Percentiles rank a stretch among this genome's conserved stretches.
phyloP scores from a whole-genome alignment of 768 basidiomycete species.

The Naematelia aurantialba region DNA sequence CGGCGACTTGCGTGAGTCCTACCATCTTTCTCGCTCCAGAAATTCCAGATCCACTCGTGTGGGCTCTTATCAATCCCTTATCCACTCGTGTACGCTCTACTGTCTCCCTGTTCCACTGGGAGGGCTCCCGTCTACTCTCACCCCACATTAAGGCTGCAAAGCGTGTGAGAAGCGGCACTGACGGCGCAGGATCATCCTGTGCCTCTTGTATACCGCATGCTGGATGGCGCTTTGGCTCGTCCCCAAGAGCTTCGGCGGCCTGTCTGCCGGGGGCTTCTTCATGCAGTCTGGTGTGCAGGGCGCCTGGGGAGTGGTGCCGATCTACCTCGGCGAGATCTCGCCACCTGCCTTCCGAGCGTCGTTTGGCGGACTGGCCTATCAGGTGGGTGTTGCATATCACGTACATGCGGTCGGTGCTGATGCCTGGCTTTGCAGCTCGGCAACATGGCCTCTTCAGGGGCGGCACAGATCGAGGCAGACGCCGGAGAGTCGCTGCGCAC shows the following conservation, averaged over 20 bases:
- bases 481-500: constrained; percentile 56
- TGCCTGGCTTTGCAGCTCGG: constrained; percentile 31
- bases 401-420: constrained; percentile 27
- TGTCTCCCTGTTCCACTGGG: no score
- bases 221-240: constrained; percentile 71
- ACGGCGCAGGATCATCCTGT: constrained; percentile 24
- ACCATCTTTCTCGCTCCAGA: constrained; percentile 7
- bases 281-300: constrained; percentile 85
- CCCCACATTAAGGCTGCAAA: neutral
- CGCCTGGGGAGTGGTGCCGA: constrained; percentile 84
- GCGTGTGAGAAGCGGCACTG: neutral
- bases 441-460: constrained; percentile 67
- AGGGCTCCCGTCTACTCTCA: no score
- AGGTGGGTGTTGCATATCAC: constrained; percentile 54
- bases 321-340: constrained; percentile 76
- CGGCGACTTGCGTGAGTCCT: constrained; percentile 74
- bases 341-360: constrained; percentile 85
- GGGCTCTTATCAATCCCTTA: no score
- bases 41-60: no score
- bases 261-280: constrained; percentile 74
- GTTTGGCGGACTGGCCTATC: constrained; percentile 81
- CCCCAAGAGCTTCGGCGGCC: constrained; percentile 63
- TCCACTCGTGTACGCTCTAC: no score
- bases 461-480: constrained; percentile 73
- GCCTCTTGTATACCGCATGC: constrained; percentile 28